A percentile compares a stretch with the other conserved stretches of the same genome.
Conservation (phyloP, 2,329 filamentous ascomycete species). For the Trichoderma koningii region DNA sequence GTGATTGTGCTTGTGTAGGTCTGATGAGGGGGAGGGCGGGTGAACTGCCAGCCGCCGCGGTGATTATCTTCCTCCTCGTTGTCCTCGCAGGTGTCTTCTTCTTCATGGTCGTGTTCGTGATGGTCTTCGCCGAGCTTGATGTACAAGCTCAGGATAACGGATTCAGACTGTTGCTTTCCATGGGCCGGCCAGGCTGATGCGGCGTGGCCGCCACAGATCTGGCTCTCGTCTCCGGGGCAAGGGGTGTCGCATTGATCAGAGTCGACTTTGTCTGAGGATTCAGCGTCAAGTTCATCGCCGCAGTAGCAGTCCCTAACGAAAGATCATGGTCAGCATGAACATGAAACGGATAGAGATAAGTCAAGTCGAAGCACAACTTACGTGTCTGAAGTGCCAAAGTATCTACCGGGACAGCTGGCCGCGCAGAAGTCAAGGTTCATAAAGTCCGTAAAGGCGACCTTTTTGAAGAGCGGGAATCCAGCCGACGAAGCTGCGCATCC, state of each 20-base stretch:
- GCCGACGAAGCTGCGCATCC: constrained; percentile 35
- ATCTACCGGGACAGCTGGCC: constrained; percentile 31
- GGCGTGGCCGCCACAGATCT: constrained; percentile 36
- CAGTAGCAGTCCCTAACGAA: constrained; percentile 38
- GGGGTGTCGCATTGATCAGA: constrained; percentile 33
- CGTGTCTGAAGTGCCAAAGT: constrained; percentile 36
- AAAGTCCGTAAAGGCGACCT: constrained; percentile 20
- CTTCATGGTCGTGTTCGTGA: neutral
- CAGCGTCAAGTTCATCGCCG: constrained; percentile 29
- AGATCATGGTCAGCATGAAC: neutral
- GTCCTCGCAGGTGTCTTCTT: neutral
- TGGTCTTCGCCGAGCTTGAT: constrained; percentile 1
- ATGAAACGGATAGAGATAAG: too few species aligned
- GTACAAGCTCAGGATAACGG: constrained; percentile 32
- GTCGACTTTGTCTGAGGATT: constrained; percentile 23
- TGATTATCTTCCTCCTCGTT: neutral
- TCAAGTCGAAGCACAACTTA: constrained; percentile 15
- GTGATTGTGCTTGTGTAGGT: constrained; percentile 35
- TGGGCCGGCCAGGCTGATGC: constrained; percentile 29
- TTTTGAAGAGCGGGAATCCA: constrained; percentile 34
- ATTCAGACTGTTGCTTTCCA: constrained; percentile 29
- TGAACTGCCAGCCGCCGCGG: neutral
- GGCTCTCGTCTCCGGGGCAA: constrained; percentile 35
- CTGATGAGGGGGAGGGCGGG: neutral
- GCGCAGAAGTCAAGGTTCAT: constrained; percentile 37